Evolutionary conservation across 257 asterid genomes (phyloP), one percentile per base, ranked within the genome.

Genomic region (Solanum okadae): DNA sequence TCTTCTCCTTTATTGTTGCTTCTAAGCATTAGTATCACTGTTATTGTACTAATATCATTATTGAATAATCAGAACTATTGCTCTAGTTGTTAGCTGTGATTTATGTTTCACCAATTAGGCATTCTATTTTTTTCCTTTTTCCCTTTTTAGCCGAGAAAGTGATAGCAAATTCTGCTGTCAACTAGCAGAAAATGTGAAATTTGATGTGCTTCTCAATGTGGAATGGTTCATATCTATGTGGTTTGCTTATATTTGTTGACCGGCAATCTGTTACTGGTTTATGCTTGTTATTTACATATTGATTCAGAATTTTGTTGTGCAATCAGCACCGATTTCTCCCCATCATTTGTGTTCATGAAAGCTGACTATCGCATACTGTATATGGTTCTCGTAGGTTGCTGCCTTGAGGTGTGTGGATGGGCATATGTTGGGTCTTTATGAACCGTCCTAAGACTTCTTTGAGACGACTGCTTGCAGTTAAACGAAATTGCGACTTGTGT

Each of bases 361-460:
- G 65, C 56, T 29, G 61, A 88, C 63, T 86, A 85, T 33, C 25
- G 31, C 87, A 56, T 18, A 42, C 40, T 61, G 1, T 86, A 46
- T 31, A 4, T 75, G 88, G 76, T 75, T 88, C 78, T 75, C 61
- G 73, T 91, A 95, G 98, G 98, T 95, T 84, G 99, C 98, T 18
- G 94, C 99, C 3, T 59, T 97, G 95, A 95, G 93, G 93, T 96
- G 96, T 90, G 87, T 87, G 38, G 98, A 95, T 90, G 98, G 98
- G 61, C 98, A 97, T 46, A 93, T 94, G 70, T 78, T 97, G 84
- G 99, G 99, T 86, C 98, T 97, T 86, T 92, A 94, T 42, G 98
- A 97, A 86, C 98, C 99, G 25, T 89, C 88, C 85, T 95, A 88
- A 90, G 85, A 63, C 86, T 27, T 23, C 46, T 67, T 1, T 10